These are phyloP conservation scores for Sphaerobolus stellatus DNA, from an alignment of 1,284 basidiomycete genomes.

Conservation along the genomic window DNA sequence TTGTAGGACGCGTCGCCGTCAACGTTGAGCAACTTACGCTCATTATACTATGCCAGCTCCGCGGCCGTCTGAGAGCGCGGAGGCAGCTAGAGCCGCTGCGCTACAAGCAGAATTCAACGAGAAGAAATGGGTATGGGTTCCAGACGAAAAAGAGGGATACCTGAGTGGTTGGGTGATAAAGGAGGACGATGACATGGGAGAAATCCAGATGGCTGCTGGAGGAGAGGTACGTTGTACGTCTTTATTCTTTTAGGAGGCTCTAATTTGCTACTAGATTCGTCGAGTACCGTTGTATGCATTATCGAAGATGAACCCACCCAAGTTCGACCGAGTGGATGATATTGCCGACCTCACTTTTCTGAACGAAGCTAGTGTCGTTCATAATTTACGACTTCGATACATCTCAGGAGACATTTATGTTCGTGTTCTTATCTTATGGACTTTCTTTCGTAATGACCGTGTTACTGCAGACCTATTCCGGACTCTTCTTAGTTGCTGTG, in stretches of 20 bases:
- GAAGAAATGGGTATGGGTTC: slow-evolving; percentile 98
- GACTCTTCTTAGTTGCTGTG: slow-evolving; percentile 95
- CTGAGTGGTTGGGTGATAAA: slow-evolving; percentile 86
- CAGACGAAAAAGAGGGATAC: slow-evolving; percentile 87
- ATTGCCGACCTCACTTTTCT: slow-evolving; percentile 98
- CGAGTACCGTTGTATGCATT: slow-evolving; percentile 74
- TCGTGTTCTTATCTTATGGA: no score
- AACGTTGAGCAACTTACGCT: not conserved
- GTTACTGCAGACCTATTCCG: slow-evolving; percentile 79
- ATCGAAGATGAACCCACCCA: slow-evolving; percentile 97
- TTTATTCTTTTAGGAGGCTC: slow-evolving; percentile 5
- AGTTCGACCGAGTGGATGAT: slow-evolving; percentile 97
- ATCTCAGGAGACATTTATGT: slow-evolving; percentile 94
- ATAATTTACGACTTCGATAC: slow-evolving; percentile 92
- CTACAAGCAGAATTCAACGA: slow-evolving; percentile 93
- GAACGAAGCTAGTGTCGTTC: slow-evolving; percentile 98
- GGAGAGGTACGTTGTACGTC: slow-evolving; percentile 59
- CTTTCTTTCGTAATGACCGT: no score
- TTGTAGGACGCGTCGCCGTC: not conserved
- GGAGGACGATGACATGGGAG: slow-evolving; percentile 76
- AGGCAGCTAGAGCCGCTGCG: slow-evolving; percentile 78
- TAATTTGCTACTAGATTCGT: slow-evolving; percentile 53
- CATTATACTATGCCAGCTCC: slow-evolving; percentile 45
- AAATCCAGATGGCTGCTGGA: slow-evolving; percentile 77
- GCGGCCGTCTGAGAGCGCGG: slow-evolving; percentile 61